A percentile compares a stretch with the other conserved stretches of the same genome.
These are phyloP conservation scores for Allium fistulosum DNA, from an alignment of 106 monocot species.

Conservation along the genomic window DNA sequence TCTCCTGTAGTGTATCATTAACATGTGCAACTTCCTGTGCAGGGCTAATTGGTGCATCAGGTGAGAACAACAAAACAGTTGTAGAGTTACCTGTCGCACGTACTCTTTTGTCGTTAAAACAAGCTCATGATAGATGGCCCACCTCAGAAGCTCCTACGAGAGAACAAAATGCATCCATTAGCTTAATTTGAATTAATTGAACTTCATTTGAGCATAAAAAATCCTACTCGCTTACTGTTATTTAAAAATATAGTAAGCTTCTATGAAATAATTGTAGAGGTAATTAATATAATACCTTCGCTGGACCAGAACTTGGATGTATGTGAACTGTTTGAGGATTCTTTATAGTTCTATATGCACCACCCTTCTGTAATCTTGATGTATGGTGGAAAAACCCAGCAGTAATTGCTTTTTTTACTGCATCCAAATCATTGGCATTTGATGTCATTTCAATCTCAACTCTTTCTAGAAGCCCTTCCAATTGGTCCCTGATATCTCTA, in stretches of 20 bases:
- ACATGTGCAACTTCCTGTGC: too few relatives aligned
- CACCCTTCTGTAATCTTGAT: conserved; percentile 60
- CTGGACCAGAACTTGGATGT: conserved; percentile 91
- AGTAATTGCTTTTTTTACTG: conserved; percentile 79
- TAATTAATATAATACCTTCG: conserved; percentile 34
- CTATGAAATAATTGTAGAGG: too few relatives aligned
- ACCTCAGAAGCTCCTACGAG: conserved; percentile 64
- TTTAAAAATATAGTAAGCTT: too few relatives aligned
- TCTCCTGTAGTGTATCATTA: too few relatives aligned
- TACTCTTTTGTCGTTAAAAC: conserved; percentile 92
- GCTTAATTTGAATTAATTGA: not conserved
- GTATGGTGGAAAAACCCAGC: conserved; percentile 89
- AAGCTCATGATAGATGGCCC: conserved; percentile 90
- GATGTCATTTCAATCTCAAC: conserved; percentile 81
- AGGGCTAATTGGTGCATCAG: too few relatives aligned
- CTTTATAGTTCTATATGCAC: conserved; percentile 27
- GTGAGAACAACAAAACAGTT: too few relatives aligned
- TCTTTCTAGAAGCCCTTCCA: conserved; percentile 88
- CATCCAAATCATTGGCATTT: conserved; percentile 60
- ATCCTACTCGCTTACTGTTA: too few relatives aligned
- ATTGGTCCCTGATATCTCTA: conserved; percentile 77
- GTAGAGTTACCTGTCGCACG: conserved; percentile 70
- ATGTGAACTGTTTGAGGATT: conserved; percentile 92
- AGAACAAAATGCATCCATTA: not conserved
- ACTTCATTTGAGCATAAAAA: not conserved